Conservation (phyloP, 345 rosid species). For the Murraya koenigii region DNA sequence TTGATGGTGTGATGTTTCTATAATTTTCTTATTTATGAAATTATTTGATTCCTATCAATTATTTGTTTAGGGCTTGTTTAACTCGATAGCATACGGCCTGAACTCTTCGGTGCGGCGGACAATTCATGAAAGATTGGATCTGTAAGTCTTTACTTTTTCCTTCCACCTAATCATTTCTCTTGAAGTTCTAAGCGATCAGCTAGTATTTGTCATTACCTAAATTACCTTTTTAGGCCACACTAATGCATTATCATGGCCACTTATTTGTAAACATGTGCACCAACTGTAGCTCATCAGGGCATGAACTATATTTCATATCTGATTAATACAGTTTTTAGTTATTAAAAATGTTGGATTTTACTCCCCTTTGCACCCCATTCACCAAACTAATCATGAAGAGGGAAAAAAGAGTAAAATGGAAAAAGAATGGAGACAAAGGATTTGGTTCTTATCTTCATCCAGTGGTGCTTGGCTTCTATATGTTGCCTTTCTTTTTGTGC, state of each 20-base stretch:
- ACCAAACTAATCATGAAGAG: neutral
- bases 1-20: neutral
- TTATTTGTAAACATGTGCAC: neutral
- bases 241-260: neutral
- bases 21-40: neutral
- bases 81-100: constrained; percentile 93
- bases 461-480: no score
- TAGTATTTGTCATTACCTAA: neutral
- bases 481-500: neutral
- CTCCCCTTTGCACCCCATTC: neutral
- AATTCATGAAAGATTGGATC: constrained; percentile 73
- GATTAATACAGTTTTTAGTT: neutral
- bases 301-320: neutral
- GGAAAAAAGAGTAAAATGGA: neutral
- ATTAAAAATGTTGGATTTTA: neutral
- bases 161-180: neutral
- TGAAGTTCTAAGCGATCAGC: neutral
- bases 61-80: constrained; percentile 72
- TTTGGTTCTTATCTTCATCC: neutral
- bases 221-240: neutral
- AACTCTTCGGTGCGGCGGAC: constrained; percentile 90
- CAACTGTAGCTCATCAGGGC: neutral
- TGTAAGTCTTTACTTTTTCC: constrained; percentile 48
- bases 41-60: neutral
- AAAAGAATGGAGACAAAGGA: neutral